Conservation (phyloP, 768 basidiomycete genomes). For the Serendipita sp. region DNA sequence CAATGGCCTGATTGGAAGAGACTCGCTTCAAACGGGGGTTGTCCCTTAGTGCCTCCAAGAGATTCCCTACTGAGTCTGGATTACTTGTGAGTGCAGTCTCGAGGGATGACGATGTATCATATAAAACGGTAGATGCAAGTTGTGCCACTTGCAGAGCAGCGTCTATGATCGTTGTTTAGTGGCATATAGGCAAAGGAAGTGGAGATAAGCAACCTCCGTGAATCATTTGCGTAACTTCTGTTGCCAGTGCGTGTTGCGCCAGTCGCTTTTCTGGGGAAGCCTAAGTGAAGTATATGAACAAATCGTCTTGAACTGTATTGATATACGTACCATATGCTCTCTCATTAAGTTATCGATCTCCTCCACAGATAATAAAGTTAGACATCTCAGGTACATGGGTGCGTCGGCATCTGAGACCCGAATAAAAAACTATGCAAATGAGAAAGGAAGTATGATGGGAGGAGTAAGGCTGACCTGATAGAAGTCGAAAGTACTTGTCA, state of each 20-base stretch:
- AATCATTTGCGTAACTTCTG: conserved; percentile 43
- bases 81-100: not conserved
- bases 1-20: conserved; percentile 32
- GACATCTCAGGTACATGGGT: conserved; percentile 59
- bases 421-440: conserved; percentile 61
- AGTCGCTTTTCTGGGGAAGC: conserved; percentile 24
- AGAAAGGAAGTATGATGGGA: not conserved
- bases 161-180: conserved; percentile 17
- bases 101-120: conserved; percentile 16
- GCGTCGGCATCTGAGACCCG: conserved; percentile 68
- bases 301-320: not conserved
- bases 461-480: conserved; percentile 55
- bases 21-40: conserved; percentile 48
- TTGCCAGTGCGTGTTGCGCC: conserved; percentile 38
- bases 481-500: conserved; percentile 84
- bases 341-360: conserved; percentile 41
- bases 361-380: conserved; percentile 54
- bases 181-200: not conserved
- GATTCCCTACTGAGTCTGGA: not conserved
- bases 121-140: conserved; percentile 32
- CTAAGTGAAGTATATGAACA: conserved; percentile 13
- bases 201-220: conserved; percentile 32
- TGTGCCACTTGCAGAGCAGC: conserved; percentile 27
- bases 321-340: conserved; percentile 36
- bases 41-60: conserved; percentile 42